These are phyloP conservation scores for Mollisia scopiformis DNA, from an alignment of 2,329 filamentous ascomycete species.

Conservation along the genomic window DNA sequence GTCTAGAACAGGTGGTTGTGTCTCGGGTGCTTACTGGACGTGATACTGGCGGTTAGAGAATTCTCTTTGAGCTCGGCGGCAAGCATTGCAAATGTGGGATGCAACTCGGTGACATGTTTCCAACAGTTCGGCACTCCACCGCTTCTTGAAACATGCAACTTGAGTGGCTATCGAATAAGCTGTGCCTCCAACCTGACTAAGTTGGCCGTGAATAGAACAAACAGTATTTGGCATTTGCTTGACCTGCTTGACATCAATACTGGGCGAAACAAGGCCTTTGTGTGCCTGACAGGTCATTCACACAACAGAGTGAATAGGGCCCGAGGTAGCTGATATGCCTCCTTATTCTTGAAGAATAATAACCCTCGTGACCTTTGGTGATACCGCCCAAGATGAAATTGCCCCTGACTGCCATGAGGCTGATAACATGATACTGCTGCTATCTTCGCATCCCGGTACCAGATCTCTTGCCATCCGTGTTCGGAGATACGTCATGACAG, in stretches of 20 bases:
- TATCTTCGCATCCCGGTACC: background rate
- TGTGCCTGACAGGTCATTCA: background rate
- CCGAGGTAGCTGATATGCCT: background rate
- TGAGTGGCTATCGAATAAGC: too few relatives aligned
- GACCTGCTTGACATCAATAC: background rate
- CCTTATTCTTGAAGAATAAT: background rate
- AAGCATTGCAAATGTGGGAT: too few relatives aligned
- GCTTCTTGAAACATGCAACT: too few relatives aligned
- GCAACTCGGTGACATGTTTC: too few relatives aligned
- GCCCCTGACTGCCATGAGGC: conserved; percentile 1
- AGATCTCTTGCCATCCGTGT: background rate
- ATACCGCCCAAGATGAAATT: background rate
- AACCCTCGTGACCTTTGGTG: background rate
- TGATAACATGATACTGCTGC: conserved; percentile 2
- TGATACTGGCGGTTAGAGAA: background rate
- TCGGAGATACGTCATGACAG: conserved; percentile 1
- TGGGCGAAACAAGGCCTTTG: background rate
- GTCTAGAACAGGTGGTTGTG: background rate
- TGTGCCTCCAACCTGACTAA: too few relatives aligned
- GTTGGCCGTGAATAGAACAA: too few relatives aligned
- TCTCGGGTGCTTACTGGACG: background rate
- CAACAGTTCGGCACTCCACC: too few relatives aligned
- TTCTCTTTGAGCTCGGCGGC: background rate
- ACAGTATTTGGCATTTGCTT: background rate
- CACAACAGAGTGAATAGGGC: background rate